phyloP scores from a whole-genome alignment of 2,329 filamentous ascomycete species.

The Amauroascus verrucosus region DNA sequence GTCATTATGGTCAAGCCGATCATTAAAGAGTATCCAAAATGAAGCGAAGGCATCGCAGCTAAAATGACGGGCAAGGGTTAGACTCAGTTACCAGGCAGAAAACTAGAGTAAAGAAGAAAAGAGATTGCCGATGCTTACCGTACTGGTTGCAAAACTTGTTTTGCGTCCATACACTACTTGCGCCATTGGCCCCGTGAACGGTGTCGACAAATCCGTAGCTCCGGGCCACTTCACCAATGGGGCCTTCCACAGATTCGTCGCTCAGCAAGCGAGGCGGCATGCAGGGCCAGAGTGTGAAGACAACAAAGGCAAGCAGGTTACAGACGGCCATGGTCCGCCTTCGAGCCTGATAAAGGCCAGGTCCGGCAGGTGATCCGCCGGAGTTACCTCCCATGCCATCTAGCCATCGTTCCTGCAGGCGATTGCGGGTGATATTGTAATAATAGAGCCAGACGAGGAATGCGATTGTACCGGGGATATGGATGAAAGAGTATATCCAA shows the following conservation, averaged over 20 bases:
- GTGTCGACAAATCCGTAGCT: slow-evolving; percentile 52
- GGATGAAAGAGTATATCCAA: slow-evolving; percentile 64
- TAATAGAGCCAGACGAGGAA: slow-evolving; percentile 60
- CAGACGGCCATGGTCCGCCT: slow-evolving; percentile 49
- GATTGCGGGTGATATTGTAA: slow-evolving; percentile 54
- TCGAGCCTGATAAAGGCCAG: slow-evolving; percentile 46
- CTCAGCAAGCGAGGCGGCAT: slow-evolving; percentile 51
- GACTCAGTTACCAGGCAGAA: background rate
- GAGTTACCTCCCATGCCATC: slow-evolving; percentile 19
- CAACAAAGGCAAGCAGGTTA: slow-evolving; percentile 50
- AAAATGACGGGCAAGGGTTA: slow-evolving; percentile 6
- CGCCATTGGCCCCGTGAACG: slow-evolving; percentile 47
- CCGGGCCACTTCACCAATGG: slow-evolving; percentile 48
- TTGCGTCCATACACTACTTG: slow-evolving; percentile 60
- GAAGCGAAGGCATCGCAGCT: slow-evolving; percentile 65
- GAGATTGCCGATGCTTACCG: slow-evolving; percentile 38
- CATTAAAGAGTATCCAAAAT: slow-evolving; percentile 65
- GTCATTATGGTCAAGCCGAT: slow-evolving; percentile 60
- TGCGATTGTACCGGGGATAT: slow-evolving; percentile 64
- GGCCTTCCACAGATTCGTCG: slow-evolving; percentile 44
- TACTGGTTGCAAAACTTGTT: slow-evolving; percentile 69
- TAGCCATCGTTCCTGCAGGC: slow-evolving; percentile 33
- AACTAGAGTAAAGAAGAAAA: background rate
- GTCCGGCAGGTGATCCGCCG: slow-evolving; percentile 38
- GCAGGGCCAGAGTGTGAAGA: slow-evolving; percentile 51